A percentile compares a stretch with the other conserved stretches of the same genome.
Conservation (phyloP, 352 stramenopile species). For the Peronospora belbahrii region DNA sequence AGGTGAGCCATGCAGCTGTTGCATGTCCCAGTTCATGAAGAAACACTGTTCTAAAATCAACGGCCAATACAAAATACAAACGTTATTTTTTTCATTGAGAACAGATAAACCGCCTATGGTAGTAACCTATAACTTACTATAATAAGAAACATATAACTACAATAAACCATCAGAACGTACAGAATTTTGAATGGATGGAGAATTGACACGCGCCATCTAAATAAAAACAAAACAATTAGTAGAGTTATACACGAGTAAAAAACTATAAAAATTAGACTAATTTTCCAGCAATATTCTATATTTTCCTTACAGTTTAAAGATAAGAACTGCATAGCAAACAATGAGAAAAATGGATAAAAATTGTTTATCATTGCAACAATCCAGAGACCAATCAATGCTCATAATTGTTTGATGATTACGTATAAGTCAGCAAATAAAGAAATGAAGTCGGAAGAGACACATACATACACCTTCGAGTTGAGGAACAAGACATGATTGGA, state of each 20-base stretch:
- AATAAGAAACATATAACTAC: background rate
- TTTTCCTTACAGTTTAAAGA: conserved; percentile 69
- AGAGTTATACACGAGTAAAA: too few relatives aligned
- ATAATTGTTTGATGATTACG: conserved; percentile 9
- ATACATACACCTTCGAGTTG: too few relatives aligned
- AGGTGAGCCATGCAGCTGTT: conserved; percentile 79
- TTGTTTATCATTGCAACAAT: conserved; percentile 86
- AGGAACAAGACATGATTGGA: conserved; percentile 13
- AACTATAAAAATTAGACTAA: too few relatives aligned
- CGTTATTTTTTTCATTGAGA: too few relatives aligned
- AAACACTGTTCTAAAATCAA: conserved; percentile 86
- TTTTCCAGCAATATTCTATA: background rate
- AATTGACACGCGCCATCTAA: conserved; percentile 76
- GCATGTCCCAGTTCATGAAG: conserved; percentile 82
- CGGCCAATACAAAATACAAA: too few relatives aligned
- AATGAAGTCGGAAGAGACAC: conserved; percentile 5
- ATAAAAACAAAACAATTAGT: too few relatives aligned
- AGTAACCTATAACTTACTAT: conserved; percentile 2
- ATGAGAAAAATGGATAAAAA: conserved; percentile 86
- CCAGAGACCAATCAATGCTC: conserved; percentile 50
- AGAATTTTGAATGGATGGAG: conserved; percentile 87
- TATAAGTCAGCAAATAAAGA: conserved; percentile 3
- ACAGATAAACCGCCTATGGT: too few relatives aligned
- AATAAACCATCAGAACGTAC: too few relatives aligned
- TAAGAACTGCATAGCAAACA: conserved; percentile 72